phyloP scores from a whole-genome alignment of 1,284 basidiomycete genomes.

The Heterobasidion occidentale region DNA sequence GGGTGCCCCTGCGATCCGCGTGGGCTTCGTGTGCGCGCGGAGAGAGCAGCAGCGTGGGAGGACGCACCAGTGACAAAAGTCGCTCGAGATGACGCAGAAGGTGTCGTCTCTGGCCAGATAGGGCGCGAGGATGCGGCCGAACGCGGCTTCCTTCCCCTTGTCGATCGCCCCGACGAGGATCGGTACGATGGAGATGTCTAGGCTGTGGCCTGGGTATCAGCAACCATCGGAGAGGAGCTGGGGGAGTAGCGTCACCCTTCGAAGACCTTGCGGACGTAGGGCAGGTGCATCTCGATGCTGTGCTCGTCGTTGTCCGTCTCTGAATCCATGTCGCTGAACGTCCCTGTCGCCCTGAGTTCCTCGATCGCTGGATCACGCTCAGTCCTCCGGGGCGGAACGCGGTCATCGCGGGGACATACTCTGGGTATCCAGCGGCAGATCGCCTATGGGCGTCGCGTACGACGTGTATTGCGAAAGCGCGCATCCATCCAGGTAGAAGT shows the following conservation, averaged over 20 bases:
- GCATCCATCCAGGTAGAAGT: conserved; percentile 82
- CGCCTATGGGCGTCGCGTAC: conserved; percentile 86
- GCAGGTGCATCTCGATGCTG: conserved; percentile 96
- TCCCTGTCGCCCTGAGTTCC: conserved; percentile 59
- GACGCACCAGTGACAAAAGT: conserved; percentile 97
- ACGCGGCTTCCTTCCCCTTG: conserved; percentile 47
- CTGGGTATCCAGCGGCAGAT: conserved; percentile 69
- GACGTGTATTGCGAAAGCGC: conserved; percentile 71
- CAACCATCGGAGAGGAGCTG: not conserved
- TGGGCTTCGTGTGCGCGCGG: not conserved
- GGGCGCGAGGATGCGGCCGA: conserved; percentile 70
- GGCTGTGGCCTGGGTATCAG: conserved; percentile 28
- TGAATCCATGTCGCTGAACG: conserved; percentile 66
- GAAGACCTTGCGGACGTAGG: conserved; percentile 87
- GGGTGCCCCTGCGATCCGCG: conserved; percentile 59
- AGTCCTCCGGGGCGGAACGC: not conserved
- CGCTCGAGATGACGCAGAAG: conserved; percentile 87
- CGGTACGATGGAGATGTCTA: conserved; percentile 79
- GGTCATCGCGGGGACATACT: conserved; percentile 34
- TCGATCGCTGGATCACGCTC: conserved; percentile 45
- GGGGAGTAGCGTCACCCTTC: conserved; percentile 41
- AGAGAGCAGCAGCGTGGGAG: not conserved
- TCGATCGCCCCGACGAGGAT: conserved; percentile 86
- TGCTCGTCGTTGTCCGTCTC: conserved; percentile 90
- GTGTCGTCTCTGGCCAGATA: conserved; percentile 75